Percentiles rank a stretch among this genome's conserved stretches.
phyloP scores from a whole-genome alignment of 2,329 filamentous ascomycete genomes.

The Epichloe scottii region DNA sequence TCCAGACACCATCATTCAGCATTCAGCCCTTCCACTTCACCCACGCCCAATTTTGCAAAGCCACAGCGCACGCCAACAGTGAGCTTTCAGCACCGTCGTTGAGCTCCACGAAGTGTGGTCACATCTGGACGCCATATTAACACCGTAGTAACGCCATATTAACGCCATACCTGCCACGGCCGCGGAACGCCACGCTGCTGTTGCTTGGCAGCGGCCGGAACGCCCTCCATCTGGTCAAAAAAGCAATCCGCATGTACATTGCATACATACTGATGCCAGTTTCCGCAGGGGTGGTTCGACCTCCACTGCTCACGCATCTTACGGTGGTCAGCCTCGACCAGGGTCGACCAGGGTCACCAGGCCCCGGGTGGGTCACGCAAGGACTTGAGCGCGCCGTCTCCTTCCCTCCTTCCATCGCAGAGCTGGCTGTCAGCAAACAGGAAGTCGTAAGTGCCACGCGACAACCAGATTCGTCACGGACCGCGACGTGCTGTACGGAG shows the following conservation, averaged over 20 bases:
- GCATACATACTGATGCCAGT: too few species aligned
- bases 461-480: slow-evolving; percentile 5
- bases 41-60: slow-evolving; percentile 2
- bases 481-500: background rate
- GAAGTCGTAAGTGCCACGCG: background rate
- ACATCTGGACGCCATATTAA: background rate
- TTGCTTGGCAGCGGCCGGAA: too few species aligned
- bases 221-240: too few species aligned
- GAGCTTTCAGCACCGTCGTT: slow-evolving; percentile 1
- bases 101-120: slow-evolving; percentile 2
- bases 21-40: slow-evolving; percentile 2
- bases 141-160: background rate
- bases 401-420: background rate
- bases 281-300: background rate
- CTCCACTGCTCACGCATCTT: slow-evolving; percentile 7
- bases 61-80: slow-evolving; percentile 6
- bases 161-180: slow-evolving; percentile 10
- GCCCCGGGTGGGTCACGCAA: background rate
- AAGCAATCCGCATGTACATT: too few species aligned
- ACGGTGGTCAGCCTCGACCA: slow-evolving; percentile 6
- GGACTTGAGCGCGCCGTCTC: slow-evolving; percentile 1
- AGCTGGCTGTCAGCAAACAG: slow-evolving; percentile 4
- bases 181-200: slow-evolving; percentile 2
- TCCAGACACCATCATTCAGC: slow-evolving; percentile 5
- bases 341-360: background rate